These are phyloP conservation scores for Kappamyces sp. DNA, from an alignment of 192 early-diverging fungal species.

Conservation along the genomic window DNA sequence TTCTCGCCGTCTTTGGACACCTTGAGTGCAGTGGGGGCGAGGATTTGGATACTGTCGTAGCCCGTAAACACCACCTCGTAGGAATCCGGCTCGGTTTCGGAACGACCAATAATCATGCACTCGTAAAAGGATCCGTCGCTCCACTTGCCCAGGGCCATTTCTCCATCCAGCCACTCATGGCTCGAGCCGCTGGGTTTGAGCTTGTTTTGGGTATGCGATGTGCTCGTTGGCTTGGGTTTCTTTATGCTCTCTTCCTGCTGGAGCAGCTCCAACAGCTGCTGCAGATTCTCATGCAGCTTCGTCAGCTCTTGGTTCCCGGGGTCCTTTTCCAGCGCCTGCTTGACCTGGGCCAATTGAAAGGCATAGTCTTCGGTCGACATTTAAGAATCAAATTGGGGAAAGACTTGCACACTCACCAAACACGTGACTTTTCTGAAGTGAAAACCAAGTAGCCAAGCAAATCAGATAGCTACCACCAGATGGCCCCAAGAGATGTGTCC, in stretches of 20 bases:
- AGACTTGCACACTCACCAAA: too few species aligned
- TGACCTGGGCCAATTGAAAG: slow-evolving; percentile 67
- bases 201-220: slow-evolving; percentile 1
- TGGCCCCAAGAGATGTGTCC: too few species aligned
- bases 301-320: slow-evolving; percentile 63
- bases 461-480: too few species aligned
- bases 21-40: not conserved
- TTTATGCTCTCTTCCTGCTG: not conserved
- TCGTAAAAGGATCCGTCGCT: slow-evolving; percentile 6
- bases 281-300: slow-evolving; percentile 38
- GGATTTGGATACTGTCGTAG: slow-evolving; percentile 4
- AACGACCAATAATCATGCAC: slow-evolving; percentile 1
- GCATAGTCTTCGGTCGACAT: slow-evolving; percentile 1
- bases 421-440: too few species aligned
- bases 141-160: slow-evolving; percentile 1
- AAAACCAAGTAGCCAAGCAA: too few species aligned
- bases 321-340: slow-evolving; percentile 60
- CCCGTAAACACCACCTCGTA: not conserved
- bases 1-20: not conserved
- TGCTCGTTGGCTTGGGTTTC: slow-evolving; percentile 5
- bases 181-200: too few species aligned
- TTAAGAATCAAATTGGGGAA: too few species aligned
- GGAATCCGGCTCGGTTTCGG: not conserved
- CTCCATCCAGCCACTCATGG: not conserved
- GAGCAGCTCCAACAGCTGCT: slow-evolving; percentile 10